Conservation (phyloP, 805 yeast species). For the Lachancea sp. region DNA sequence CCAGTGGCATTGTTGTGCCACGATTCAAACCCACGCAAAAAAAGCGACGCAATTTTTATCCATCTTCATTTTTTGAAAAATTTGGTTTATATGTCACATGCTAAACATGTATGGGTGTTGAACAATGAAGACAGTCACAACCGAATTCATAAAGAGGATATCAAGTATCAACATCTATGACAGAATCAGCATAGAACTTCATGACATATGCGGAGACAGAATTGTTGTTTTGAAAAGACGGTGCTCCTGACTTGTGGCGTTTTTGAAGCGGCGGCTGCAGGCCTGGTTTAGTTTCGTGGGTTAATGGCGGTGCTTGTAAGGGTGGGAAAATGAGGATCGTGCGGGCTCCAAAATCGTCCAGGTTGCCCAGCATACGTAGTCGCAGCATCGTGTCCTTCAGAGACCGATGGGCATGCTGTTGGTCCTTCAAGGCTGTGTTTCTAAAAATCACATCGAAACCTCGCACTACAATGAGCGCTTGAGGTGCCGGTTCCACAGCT, state of each 20-base stretch:
- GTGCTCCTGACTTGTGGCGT: background rate
- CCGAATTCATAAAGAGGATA: too few species aligned
- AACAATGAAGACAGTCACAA: background rate
- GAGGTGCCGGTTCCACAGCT: background rate
- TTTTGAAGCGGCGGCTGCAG: background rate
- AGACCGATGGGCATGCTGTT: constrained; percentile 17
- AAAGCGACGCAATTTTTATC: background rate
- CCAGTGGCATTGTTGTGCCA: too few species aligned
- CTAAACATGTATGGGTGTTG: background rate
- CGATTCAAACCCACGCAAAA: background rate
- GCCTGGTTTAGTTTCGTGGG: background rate
- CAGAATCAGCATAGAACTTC: constrained; percentile 23
- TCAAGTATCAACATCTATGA: background rate
- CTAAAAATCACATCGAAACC: constrained; percentile 28
- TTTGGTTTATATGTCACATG: too few species aligned
- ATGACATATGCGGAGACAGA: constrained; percentile 21
- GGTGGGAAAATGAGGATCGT: background rate
- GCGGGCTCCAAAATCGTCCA: background rate
- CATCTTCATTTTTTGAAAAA: background rate
- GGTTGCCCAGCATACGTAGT: constrained; percentile 18
- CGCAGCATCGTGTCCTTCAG: constrained; percentile 20
- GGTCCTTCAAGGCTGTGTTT: constrained; percentile 19
- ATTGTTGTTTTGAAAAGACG: constrained; percentile 1
- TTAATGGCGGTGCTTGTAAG: background rate
- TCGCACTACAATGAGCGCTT: constrained; percentile 15